Conservation (phyloP, 75 land plant genomes). For the Cunninghamia lanceolata region DNA sequence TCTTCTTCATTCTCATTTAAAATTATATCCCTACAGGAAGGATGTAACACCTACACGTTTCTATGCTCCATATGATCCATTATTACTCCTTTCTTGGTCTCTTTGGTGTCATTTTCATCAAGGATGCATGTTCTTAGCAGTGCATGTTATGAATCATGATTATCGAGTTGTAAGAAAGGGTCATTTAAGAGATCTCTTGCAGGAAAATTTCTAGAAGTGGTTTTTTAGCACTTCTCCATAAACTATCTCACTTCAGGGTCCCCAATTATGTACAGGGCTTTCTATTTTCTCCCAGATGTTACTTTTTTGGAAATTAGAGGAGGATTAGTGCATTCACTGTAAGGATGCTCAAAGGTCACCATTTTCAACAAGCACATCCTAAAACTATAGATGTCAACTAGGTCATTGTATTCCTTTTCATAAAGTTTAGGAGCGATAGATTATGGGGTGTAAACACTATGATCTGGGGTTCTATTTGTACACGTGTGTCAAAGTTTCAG, state of each 20-base stretch:
- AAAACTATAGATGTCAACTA: conserved; percentile 66
- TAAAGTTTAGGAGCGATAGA: conserved; percentile 71
- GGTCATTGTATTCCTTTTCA: conserved; percentile 60
- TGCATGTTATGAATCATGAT: background rate
- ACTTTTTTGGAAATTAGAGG: conserved; percentile 56
- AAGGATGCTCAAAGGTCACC: conserved; percentile 64
- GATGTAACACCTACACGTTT: conserved; percentile 23
- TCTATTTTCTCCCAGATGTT: conserved; percentile 54
- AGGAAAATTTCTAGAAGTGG: conserved; percentile 50
- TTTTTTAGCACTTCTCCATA: conserved; percentile 53
- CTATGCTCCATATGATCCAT: conserved; percentile 6
- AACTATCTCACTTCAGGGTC: conserved; percentile 60
- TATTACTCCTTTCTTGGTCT: conserved; percentile 13
- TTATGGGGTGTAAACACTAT: conserved; percentile 49
- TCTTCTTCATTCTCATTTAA: conserved; percentile 3
- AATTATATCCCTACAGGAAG: conserved; percentile 1
- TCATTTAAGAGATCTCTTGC: conserved; percentile 64
- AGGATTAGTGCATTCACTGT: conserved; percentile 60
- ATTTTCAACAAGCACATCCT: conserved; percentile 70
- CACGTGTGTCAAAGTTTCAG: conserved; percentile 1
- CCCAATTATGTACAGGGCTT: conserved; percentile 46
- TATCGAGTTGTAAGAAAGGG: conserved; percentile 48
- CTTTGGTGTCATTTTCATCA: conserved; percentile 10
- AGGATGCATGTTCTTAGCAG: conserved; percentile 6
- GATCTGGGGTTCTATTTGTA: too few species aligned